phyloP scores from a whole-genome alignment of 2,329 filamentous ascomycete species.

The Aspergillus costaricaensis region DNA sequence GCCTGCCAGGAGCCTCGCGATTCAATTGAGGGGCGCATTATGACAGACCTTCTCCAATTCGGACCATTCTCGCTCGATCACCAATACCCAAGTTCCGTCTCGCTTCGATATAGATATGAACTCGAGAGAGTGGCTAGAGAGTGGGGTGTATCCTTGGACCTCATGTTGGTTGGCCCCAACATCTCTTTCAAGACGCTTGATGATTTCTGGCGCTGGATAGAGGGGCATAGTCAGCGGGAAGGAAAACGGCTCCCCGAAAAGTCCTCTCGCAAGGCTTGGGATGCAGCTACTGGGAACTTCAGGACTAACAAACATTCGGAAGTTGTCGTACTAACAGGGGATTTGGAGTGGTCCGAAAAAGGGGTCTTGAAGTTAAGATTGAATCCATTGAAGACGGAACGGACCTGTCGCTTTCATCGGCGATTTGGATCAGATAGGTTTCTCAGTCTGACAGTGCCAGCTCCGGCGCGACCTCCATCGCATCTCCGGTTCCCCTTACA shows the following conservation, averaged over 20 bases:
- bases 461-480: constrained; percentile 29
- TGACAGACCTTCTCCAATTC: constrained; percentile 31
- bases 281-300: constrained; percentile 36
- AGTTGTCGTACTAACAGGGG: constrained; percentile 43
- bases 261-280: constrained; percentile 35
- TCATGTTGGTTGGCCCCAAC: constrained; percentile 32
- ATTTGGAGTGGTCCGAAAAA: constrained; percentile 41
- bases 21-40: constrained; percentile 24
- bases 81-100: constrained; percentile 29
- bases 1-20: constrained; percentile 13
- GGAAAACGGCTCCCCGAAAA: constrained; percentile 34
- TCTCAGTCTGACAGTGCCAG: constrained; percentile 42
- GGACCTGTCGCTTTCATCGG: constrained; percentile 48
- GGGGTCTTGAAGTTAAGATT: constrained; percentile 43
- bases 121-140: constrained; percentile 37
- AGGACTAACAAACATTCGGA: constrained; percentile 38
- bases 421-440: constrained; percentile 52
- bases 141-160: constrained; percentile 30
- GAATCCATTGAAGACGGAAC: constrained; percentile 45
- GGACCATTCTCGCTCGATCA: constrained; percentile 40
- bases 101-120: constrained; percentile 42
- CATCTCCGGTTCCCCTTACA: constrained; percentile 27
- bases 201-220: constrained; percentile 39
- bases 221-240: constrained; percentile 25
- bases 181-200: constrained; percentile 30